Conservation (phyloP, 1,284 basidiomycete species). For the Irpex rosettiformis region DNA sequence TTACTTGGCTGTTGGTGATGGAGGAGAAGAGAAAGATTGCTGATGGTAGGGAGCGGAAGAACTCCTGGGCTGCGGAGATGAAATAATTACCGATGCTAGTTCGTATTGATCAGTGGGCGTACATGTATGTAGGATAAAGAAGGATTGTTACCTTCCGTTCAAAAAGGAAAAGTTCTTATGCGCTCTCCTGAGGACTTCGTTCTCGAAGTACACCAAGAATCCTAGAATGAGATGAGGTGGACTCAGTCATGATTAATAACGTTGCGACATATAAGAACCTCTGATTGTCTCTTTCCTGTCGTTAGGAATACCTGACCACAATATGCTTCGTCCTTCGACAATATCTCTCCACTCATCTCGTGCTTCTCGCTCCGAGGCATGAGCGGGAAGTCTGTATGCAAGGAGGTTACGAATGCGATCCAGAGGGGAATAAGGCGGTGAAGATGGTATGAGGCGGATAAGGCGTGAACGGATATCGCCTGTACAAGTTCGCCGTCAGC, state of each 20-base stretch:
- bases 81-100: constrained; percentile 86
- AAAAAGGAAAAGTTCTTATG: constrained; percentile 91
- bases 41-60: constrained; percentile 88
- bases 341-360: constrained; percentile 90
- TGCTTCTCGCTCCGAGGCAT: constrained; percentile 70
- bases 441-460: constrained; percentile 73
- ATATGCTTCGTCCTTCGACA: constrained; percentile 80
- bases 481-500: constrained; percentile 27
- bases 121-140: neutral
- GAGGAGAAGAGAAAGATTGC: constrained; percentile 96
- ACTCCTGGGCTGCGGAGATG: constrained; percentile 79
- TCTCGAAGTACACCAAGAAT: constrained; percentile 89
- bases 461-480: constrained; percentile 83
- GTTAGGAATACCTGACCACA: constrained; percentile 89
- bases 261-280: constrained; percentile 47
- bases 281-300: constrained; percentile 92
- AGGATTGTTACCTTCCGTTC: constrained; percentile 63
- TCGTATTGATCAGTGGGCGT: constrained; percentile 16
- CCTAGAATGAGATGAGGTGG: constrained; percentile 40
- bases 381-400: constrained; percentile 75
- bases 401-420: constrained; percentile 75
- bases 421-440: constrained; percentile 54
- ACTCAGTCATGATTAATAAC: neutral
- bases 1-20: constrained; percentile 74
- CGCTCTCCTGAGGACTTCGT: constrained; percentile 80